These are phyloP conservation scores for Symmetrospora coprosmae DNA, from an alignment of 768 basidiomycete species.

Conservation along the genomic window DNA sequence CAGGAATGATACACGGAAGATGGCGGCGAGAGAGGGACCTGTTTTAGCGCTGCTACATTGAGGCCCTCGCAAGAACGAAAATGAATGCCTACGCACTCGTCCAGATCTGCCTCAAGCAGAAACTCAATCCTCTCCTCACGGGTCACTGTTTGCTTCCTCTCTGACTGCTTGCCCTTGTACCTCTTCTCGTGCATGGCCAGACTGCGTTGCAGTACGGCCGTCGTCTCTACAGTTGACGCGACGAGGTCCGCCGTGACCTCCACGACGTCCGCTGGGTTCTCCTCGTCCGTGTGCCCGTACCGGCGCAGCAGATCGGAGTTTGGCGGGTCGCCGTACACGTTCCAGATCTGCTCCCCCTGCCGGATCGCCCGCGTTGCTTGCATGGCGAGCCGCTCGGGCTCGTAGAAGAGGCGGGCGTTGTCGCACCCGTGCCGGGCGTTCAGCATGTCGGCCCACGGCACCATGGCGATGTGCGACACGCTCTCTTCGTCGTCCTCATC, in stretches of 20 bases:
- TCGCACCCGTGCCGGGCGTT: slow-evolving; percentile 74
- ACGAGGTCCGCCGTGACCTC: slow-evolving; percentile 30
- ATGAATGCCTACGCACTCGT: slow-evolving; percentile 66
- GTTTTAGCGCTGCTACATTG: too few relatives aligned
- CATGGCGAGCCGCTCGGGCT: slow-evolving; percentile 60
- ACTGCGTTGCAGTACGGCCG: neutral
- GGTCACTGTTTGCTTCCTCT: slow-evolving; percentile 30
- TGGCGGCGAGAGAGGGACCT: neutral
- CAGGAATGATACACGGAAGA: neutral
- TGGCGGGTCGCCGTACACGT: slow-evolving; percentile 85
- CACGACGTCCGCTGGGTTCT: slow-evolving; percentile 29
- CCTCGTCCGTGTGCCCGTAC: slow-evolving; percentile 78
- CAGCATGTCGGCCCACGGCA: slow-evolving; percentile 89
- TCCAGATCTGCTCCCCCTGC: slow-evolving; percentile 80
- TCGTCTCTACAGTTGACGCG: too few relatives aligned
- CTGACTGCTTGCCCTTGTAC: too few relatives aligned
- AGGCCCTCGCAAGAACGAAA: too few relatives aligned
- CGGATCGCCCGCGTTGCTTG: slow-evolving; percentile 58
- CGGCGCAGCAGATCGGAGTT: slow-evolving; percentile 85
- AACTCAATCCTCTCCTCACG: slow-evolving; percentile 62
- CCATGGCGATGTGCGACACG: slow-evolving; percentile 64
- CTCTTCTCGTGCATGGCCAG: neutral
- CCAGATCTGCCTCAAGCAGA: slow-evolving; percentile 80
- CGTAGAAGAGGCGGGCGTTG: slow-evolving; percentile 77
- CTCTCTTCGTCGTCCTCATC: slow-evolving; percentile 47